Percentiles rank a stretch among this genome's conserved stretches.
Evolutionary conservation across 2,329 filamentous ascomycete species (phyloP).

Genomic region (Didymella segeticola): DNA sequence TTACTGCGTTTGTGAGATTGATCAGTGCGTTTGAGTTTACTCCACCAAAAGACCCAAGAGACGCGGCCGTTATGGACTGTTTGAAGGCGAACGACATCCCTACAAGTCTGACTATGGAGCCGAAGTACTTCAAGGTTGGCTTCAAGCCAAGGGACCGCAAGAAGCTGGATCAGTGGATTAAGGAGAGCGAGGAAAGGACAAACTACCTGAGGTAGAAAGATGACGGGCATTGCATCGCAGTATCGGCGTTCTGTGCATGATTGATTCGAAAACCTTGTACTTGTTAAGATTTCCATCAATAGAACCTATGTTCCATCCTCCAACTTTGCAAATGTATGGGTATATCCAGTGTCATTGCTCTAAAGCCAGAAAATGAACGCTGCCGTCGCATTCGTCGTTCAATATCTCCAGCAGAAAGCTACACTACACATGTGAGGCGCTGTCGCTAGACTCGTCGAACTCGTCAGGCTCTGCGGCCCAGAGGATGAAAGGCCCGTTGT

Average conservation of each 20-base stretch:
- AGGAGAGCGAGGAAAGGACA: conserved; percentile 56
- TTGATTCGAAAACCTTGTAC: not conserved
- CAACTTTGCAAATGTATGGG: not conserved
- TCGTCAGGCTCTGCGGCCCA: conserved; percentile 45
- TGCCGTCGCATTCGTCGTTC: not conserved
- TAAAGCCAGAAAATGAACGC: not conserved
- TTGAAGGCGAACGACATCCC: conserved; percentile 56
- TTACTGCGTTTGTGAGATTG: conserved; percentile 57
- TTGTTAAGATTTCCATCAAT: not conserved
- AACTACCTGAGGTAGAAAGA: conserved; percentile 44
- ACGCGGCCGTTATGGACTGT: conserved; percentile 54
- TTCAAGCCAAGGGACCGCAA: conserved; percentile 53
- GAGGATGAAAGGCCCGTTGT: conserved; percentile 36
- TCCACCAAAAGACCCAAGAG: conserved; percentile 48
- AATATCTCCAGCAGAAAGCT: not conserved
- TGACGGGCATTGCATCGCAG: not conserved
- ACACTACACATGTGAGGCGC: conserved; percentile 1
- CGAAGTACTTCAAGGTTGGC: conserved; percentile 59
- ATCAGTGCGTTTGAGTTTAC: conserved; percentile 57
- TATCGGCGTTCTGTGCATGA: not conserved
- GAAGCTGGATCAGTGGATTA: conserved; percentile 55
- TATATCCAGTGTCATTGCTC: not conserved
- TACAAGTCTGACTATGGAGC: conserved; percentile 58
- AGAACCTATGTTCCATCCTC: not conserved
- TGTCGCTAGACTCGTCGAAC: not conserved